A percentile compares a stretch with the other conserved stretches of the same genome.
Conservation (phyloP, 2,329 filamentous ascomycete species). For the Sporothrix mexicana region DNA sequence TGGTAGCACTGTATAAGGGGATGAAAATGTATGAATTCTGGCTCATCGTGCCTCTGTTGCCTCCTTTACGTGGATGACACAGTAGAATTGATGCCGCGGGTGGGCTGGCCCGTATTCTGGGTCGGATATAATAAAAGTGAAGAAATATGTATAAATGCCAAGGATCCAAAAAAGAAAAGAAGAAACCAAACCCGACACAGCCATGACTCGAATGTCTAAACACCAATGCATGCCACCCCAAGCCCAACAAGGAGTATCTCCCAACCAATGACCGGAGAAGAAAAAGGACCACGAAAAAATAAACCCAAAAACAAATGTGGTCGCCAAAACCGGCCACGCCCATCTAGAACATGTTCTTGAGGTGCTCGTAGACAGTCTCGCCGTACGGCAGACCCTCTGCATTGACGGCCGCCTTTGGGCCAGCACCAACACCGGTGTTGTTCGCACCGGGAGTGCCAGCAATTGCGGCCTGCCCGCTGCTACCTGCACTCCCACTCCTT, state of each 20-base stretch:
- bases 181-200: not conserved
- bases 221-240: not conserved
- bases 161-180: not conserved
- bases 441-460: not conserved
- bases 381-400: not conserved
- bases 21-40: not conserved
- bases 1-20: no score
- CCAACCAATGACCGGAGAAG: not conserved
- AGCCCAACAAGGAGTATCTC: not conserved
- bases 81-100: not conserved
- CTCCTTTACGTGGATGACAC: not conserved
- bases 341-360: slow-evolving; percentile 32
- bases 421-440: not conserved
- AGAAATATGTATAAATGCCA: not conserved
- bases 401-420: not conserved
- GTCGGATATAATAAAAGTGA: not conserved
- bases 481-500: not conserved
- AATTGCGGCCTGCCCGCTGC: no score
- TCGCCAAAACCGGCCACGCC: not conserved
- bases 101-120: not conserved
- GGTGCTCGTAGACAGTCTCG: slow-evolving; percentile 31
- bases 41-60: not conserved
- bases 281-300: not conserved
- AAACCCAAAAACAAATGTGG: not conserved
- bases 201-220: not conserved